Evolutionary conservation across 768 basidiomycete species (phyloP), one percentile per base, ranked within the genome.

Genomic region (Amanita exitialis): DNA sequence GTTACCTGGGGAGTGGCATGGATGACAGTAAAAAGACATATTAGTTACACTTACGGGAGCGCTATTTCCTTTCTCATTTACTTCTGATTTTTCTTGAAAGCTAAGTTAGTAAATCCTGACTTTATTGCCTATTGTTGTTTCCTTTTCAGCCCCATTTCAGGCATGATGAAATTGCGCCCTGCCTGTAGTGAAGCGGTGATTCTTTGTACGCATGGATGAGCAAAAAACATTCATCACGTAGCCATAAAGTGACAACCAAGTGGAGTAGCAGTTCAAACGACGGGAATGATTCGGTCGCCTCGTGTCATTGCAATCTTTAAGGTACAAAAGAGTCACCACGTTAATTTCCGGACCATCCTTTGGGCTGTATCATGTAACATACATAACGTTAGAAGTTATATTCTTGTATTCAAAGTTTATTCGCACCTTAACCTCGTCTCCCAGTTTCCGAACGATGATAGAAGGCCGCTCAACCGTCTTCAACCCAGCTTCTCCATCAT

Each of bases 341-440:
- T 47, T 27, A 49, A 25, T 39, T 49, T 20, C 52, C 47, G 8
- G 53, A 4, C 53, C 49, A 50, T 27, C 53, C 53, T 49, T 54
- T 54, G 16, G 53, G 49, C 53, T 54, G 27, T 35, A 36, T 18
- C 8, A 20, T 28, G 25, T 27, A 34, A 32, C 9, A 8, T 15
- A n/a, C 10, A 49, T 6, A 20, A 30, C 10, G 38, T 27, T 5
- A 49, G 35, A 39, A 47, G 13, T 28, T 16, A 28, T 39, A 23
- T 21, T 20, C 16, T 34, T 9, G 21, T 6, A 46, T 8, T 2
- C 7, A 23, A 35, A 15, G 16, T 16, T 23, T 6, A 23, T 15
- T 34, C 56, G 27, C 54, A 82, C 85, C 78, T 83, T 90, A 30
- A 86, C 82, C 60, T 91, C 88, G 46, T 90, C 86, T 0, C 86